Percentiles rank a stretch among this genome's conserved stretches.
Conservation (phyloP, 805 yeast genomes). For the Wickerhamomyces chambardii region DNA sequence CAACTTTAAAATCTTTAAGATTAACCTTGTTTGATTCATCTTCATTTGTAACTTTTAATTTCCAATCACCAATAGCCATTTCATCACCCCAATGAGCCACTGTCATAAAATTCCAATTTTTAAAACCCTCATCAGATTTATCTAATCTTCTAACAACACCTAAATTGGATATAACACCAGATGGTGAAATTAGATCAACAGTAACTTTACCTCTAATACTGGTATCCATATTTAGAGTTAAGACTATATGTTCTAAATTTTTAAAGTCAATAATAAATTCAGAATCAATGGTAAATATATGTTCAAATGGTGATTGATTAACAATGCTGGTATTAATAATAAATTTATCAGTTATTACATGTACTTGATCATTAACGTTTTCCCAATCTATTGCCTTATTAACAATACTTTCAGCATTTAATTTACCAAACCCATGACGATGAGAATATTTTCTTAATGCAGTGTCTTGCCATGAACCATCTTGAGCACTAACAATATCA, state of each 20-base stretch:
- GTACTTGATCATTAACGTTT: slow-evolving; percentile 86
- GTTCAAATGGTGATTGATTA: too few species aligned
- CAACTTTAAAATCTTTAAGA: slow-evolving; percentile 66
- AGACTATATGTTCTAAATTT: slow-evolving; percentile 77
- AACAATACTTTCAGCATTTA: slow-evolving; percentile 75
- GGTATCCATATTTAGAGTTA: slow-evolving; percentile 63
- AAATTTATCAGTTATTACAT: slow-evolving; percentile 41
- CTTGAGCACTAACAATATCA: slow-evolving; percentile 53
- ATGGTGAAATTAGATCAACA: slow-evolving; percentile 63
- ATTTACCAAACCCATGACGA: slow-evolving; percentile 84
- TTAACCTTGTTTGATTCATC: slow-evolving; percentile 25
- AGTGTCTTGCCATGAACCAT: slow-evolving; percentile 67
- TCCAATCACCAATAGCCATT: slow-evolving; percentile 75
- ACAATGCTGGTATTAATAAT: too few species aligned
- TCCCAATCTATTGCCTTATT: slow-evolving; percentile 64
- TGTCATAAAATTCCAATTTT: slow-evolving; percentile 86
- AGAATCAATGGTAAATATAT: slow-evolving; percentile 14
- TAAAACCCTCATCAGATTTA: slow-evolving; percentile 44
- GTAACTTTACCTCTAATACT: slow-evolving; percentile 60
- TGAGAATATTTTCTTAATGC: slow-evolving; percentile 71
- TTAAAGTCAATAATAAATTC: slow-evolving; percentile 53
- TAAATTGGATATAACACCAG: slow-evolving; percentile 62
- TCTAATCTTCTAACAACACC: slow-evolving; percentile 65
- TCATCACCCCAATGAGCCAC: slow-evolving; percentile 99
- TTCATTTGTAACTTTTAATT: slow-evolving; percentile 44